Evolutionary conservation across 768 basidiomycete species (phyloP), one percentile per base, ranked within the genome.

Genomic region (Gymnopilus dilepis): DNA sequence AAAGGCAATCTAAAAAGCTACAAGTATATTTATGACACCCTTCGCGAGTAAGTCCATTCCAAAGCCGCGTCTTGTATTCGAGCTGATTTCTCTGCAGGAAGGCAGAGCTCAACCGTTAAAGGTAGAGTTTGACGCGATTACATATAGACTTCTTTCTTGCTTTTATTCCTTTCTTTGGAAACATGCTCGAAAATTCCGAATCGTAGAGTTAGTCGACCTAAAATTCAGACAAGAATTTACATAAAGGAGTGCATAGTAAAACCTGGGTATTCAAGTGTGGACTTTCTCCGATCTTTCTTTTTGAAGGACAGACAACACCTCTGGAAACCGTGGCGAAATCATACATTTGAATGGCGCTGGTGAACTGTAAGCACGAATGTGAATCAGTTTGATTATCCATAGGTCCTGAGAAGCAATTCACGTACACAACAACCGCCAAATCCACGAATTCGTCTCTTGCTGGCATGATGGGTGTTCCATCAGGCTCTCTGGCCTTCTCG

Each of bases 1-100:
- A 94, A 92, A 75, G 96, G 96, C 11, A 90, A 90, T 71, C 75
- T 95, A 67, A 83, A 88, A 73, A 91, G 90, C 70, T 97, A 93
- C 77, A 90, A 92, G 73, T 90, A 88, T 73, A 70, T 94, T 63
- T 94, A 94, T 66, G 90, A 93, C 71, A 84, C 84, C 3, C 68
- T 78, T 37, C 68, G 76, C 57, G 70, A 72, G 76, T 77, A 53
- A 60, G 69, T 61, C 0, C 5, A 37, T 17, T 38, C 21, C 37
- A 55, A 15, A 22, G 33, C 21, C 17, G 2, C 28, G 38, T 26
- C 12, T 19, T 8, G 6, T 21, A 31, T 42, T 40, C 53, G 42
- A 22, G 43, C 15, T 43, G n/a, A 13, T 56, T 17, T 38, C 52
- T 43, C 22, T 42, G 34, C 31, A 65, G 64, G 22, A 51, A 60